phyloP scores from a whole-genome alignment of 768 basidiomycete genomes.

The Trametes cinnabarina region DNA sequence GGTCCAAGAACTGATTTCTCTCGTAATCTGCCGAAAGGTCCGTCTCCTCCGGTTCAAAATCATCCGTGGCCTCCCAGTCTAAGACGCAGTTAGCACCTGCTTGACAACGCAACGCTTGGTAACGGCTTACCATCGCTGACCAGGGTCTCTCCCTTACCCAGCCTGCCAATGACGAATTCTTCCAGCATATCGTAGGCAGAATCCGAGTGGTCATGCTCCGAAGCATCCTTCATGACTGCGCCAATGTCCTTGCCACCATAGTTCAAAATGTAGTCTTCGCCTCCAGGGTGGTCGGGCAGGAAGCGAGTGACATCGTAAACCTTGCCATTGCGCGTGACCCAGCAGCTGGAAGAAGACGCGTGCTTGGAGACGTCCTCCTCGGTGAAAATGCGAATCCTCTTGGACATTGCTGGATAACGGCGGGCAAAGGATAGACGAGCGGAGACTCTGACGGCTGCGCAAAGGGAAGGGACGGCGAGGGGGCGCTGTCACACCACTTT shows the following conservation, averaged over 20 bases:
- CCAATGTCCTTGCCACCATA: conserved; percentile 85
- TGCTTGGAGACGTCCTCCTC: conserved; percentile 71
- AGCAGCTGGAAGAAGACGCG: conserved; percentile 62
- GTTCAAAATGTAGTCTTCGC: conserved; percentile 84
- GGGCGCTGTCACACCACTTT: conserved; percentile 11
- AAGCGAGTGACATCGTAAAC: conserved; percentile 91
- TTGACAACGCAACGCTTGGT: not conserved
- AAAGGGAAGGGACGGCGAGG: not conserved
- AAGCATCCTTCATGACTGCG: conserved; percentile 72
- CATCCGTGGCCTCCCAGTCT: conserved; percentile 90
- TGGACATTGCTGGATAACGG: conserved; percentile 45
- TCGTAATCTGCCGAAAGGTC: conserved; percentile 77
- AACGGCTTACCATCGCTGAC: conserved; percentile 70
- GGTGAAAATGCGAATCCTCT: conserved; percentile 69
- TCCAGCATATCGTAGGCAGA: conserved; percentile 90
- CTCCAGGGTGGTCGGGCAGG: conserved; percentile 88
- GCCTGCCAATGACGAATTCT: conserved; percentile 80
- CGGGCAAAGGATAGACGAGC: not conserved
- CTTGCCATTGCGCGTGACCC: conserved; percentile 76
- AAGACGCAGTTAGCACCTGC: conserved; percentile 1
- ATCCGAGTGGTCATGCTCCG: conserved; percentile 86
- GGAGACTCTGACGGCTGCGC: not conserved
- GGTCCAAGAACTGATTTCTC: conserved; percentile 89
- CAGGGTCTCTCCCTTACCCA: conserved; percentile 71
- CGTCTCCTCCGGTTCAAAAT: conserved; percentile 91